Evolutionary conservation across 2,329 filamentous ascomycete species (phyloP).

Genomic region (Colletotrichum paranaense): DNA sequence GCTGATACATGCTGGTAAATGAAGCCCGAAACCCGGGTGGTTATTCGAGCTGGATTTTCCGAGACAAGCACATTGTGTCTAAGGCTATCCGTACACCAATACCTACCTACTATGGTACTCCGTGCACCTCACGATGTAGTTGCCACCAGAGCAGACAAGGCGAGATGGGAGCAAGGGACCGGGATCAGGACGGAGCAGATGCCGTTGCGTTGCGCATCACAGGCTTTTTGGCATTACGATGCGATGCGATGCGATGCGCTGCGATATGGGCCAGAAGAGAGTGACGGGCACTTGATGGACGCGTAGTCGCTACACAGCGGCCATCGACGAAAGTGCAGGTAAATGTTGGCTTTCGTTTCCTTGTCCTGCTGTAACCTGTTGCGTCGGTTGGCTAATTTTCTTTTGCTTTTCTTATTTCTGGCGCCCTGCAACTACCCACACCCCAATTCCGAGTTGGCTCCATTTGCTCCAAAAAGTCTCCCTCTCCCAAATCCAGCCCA

Average conservation of each 20-base stretch:
- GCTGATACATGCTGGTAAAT: neutral
- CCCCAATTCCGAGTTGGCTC: constrained; percentile 9
- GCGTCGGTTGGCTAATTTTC: neutral
- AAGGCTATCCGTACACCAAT: neutral
- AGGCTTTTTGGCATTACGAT: neutral
- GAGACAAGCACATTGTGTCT: neutral
- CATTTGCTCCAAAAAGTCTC: constrained; percentile 9
- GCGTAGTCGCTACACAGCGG: constrained; percentile 10
- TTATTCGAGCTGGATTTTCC: neutral
- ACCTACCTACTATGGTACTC: neutral
- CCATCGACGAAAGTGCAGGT: constrained; percentile 22
- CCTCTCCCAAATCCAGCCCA: constrained; percentile 20
- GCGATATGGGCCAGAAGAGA: neutral
- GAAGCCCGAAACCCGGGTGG: neutral
- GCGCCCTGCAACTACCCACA: constrained; percentile 31
- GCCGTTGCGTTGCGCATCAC: neutral
- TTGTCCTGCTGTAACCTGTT: constrained; percentile 21
- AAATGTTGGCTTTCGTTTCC: neutral
- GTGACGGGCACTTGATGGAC: constrained; percentile 17
- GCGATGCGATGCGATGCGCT: neutral
- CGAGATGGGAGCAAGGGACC: neutral
- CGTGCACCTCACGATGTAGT: neutral
- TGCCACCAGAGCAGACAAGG: neutral
- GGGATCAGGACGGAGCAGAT: neutral
- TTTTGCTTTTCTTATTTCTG: constrained; percentile 1